Percentiles rank a stretch among this genome's conserved stretches.
phyloP scores from a whole-genome alignment of 176 grass and related monocot genomes.

The Oryza meridionalis region DNA sequence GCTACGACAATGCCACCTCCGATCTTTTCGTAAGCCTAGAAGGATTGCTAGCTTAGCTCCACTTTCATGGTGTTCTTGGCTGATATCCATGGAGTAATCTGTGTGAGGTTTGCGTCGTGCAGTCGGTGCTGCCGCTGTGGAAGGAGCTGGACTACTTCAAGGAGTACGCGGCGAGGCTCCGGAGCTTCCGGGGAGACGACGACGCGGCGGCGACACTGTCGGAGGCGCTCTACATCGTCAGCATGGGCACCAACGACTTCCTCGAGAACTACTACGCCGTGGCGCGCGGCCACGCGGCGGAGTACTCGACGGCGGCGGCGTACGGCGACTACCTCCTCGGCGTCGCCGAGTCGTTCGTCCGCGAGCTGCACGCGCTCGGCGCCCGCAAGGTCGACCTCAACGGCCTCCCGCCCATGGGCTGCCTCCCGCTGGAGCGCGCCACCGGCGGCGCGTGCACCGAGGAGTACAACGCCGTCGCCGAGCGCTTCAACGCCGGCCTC shows the following conservation, averaged over 20 bases:
- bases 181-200: slow-evolving; percentile 38
- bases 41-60: neutral
- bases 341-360: slow-evolving; percentile 47
- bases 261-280: slow-evolving; percentile 65
- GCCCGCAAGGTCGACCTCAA: slow-evolving; percentile 61
- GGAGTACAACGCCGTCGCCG: slow-evolving; percentile 59
- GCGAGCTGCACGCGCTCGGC: slow-evolving; percentile 54
- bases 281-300: slow-evolving; percentile 38
- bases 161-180: slow-evolving; percentile 53
- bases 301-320: slow-evolving; percentile 33
- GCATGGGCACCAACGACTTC: slow-evolving; percentile 87
- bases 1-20: slow-evolving; percentile 79
- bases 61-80: neutral
- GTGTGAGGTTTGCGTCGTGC: neutral
- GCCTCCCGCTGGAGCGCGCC: slow-evolving; percentile 69
- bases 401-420: slow-evolving; percentile 80
- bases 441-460: slow-evolving; percentile 52
- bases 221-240: slow-evolving; percentile 64
- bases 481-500: slow-evolving; percentile 48
- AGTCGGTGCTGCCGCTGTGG: slow-evolving; percentile 61
- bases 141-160: slow-evolving; percentile 65
- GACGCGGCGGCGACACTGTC: slow-evolving; percentile 43
- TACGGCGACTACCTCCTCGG: slow-evolving; percentile 45
- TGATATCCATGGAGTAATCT: neutral
- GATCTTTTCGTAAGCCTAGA: slow-evolving; percentile 59